Percentiles rank a stretch among this genome's conserved stretches.
Conservation (phyloP, 441 rosid species). For the Pelargonium australe region DNA sequence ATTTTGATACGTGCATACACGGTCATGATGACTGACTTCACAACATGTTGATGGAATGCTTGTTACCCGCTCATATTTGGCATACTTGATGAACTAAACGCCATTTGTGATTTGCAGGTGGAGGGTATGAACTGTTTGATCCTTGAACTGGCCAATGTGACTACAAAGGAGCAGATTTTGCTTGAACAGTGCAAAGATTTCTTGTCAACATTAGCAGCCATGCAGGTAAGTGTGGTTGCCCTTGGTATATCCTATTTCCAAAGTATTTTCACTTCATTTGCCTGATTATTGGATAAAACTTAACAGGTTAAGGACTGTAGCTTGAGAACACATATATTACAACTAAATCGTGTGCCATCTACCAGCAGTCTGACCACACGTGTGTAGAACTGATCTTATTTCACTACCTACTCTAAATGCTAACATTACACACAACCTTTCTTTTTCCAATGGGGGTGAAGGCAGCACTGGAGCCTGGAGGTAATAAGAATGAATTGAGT, state of each 20-base stretch:
- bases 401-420: slow-evolving; percentile 45
- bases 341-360: slow-evolving; percentile 38
- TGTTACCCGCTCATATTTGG: background rate
- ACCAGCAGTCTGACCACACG: slow-evolving; percentile 59
- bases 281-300: background rate
- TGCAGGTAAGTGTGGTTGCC: slow-evolving; percentile 40
- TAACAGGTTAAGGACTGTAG: slow-evolving; percentile 58
- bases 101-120: slow-evolving; percentile 28
- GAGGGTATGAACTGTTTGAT: slow-evolving; percentile 46
- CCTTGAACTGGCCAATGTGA: slow-evolving; percentile 39
- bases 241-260: background rate
- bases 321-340: slow-evolving; percentile 61
- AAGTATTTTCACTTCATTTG: slow-evolving; percentile 11
- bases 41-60: background rate
- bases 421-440: slow-evolving; percentile 40
- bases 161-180: slow-evolving; percentile 41
- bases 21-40: background rate
- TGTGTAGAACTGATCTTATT: slow-evolving; percentile 64
- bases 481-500: slow-evolving; percentile 27
- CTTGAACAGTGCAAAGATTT: slow-evolving; percentile 44
- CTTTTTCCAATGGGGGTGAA: slow-evolving; percentile 37
- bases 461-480: slow-evolving; percentile 36
- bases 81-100: background rate
- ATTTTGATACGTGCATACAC: too few relatives aligned
- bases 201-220: slow-evolving; percentile 43